Conservation (phyloP, 2,329 filamentous ascomycete genomes). For the Apiospora pterosperma region DNA sequence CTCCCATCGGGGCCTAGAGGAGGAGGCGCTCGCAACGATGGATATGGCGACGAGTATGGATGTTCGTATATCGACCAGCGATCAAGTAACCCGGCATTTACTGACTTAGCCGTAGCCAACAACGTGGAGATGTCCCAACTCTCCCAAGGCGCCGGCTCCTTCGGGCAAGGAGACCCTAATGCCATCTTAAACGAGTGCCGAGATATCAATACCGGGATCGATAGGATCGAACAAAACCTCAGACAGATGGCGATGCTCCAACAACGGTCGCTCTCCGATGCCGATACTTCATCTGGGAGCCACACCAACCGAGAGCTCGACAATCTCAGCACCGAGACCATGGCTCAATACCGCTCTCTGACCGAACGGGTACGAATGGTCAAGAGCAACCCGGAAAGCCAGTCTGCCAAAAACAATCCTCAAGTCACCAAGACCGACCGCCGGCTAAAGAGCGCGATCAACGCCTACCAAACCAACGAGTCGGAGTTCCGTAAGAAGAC, state of each 20-base stretch:
- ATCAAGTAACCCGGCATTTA: background rate
- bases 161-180: constrained; percentile 59
- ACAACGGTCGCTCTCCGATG: constrained; percentile 68
- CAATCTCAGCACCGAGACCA: constrained; percentile 71
- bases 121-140: constrained; percentile 72
- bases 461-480: constrained; percentile 78
- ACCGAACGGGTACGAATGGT: constrained; percentile 76
- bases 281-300: constrained; percentile 66
- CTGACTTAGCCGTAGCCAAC: constrained; percentile 10
- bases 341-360: constrained; percentile 76
- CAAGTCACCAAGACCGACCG: constrained; percentile 82
- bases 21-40: constrained; percentile 12
- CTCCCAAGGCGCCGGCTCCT: constrained; percentile 45
- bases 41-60: constrained; percentile 31
- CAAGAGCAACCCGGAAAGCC: constrained; percentile 77
- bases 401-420: constrained; percentile 67
- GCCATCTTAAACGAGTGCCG: constrained; percentile 81
- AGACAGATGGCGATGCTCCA: constrained; percentile 70
- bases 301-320: constrained; percentile 69
- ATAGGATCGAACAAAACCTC: constrained; percentile 69
- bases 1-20: constrained; percentile 17
- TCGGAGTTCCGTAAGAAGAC: constrained; percentile 75
- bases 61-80: constrained; percentile 28
- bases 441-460: constrained; percentile 75
- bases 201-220: constrained; percentile 74